Base-by-base conservation (phyloP, 129 eudicot species). In the Rutidosis leptorrhynchoides region DNA sequence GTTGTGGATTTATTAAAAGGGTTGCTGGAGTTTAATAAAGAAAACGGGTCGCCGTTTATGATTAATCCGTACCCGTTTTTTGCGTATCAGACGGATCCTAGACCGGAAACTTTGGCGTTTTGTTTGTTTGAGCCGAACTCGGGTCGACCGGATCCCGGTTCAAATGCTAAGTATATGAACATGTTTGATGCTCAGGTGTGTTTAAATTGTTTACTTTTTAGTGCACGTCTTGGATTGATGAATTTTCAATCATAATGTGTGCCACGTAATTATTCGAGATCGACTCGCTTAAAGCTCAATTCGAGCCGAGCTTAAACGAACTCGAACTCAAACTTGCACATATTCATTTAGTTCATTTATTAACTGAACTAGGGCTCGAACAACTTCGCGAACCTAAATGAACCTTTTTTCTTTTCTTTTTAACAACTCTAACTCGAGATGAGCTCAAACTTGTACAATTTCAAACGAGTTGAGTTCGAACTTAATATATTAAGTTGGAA, bases 151-250 rank as follows among this genome's bases (percentile, higher is more conserved):
- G 98, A 92, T 71, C 68, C 96, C 21, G 84, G 82, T n/a, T 74
- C 88, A 23, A 83, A 82, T 42, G 78, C 85, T 12, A 88, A 88
- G 78, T 92, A 92, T 60, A 80, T 81, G 65, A 92, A 88, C 79
- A 88, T 92, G 98, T 92, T 92, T 24, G 98, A 92, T 76, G 96
- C 98, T 58, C 96, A 88, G 89, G 96, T 89, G 2, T 70, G 65
- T 37, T 33, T 27, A 37, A 57, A 58, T 24, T 46, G 51, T 12
- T 40, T 12, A 11, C 46, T 40, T 40, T 45, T 69, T 56, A 30
- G 62, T 14, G 7, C 75, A 73, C 73, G 71, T 51, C 74, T 70
- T 23, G 46, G 2, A 10, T 23, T 32, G 77, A 69, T 25, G 22
- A 5, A 22, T 14, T 33, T 64, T 73, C 35, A 57, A 57, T 49